Percentiles rank a stretch among this genome's conserved stretches.
phyloP scores from a whole-genome alignment of 2,329 filamentous ascomycete genomes.

The Colletotrichum trifolii region DNA sequence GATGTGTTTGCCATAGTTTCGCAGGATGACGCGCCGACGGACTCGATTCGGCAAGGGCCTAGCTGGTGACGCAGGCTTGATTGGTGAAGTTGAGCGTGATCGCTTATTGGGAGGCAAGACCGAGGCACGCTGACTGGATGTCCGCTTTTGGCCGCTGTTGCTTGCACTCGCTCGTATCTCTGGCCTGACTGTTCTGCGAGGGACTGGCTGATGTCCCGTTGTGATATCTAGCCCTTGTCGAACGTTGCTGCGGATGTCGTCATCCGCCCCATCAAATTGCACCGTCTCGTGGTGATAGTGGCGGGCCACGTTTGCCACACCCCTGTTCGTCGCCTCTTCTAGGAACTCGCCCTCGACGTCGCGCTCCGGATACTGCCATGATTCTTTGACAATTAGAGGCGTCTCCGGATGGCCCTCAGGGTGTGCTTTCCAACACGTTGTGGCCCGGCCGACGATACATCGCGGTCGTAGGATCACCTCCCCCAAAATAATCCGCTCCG shows the following conservation, averaged over 20 bases:
- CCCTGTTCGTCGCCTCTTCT: constrained; percentile 47
- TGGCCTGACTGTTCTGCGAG: constrained; percentile 4
- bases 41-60: constrained; percentile 46
- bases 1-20: constrained; percentile 53
- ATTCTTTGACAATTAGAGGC: constrained; percentile 58
- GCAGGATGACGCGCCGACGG: constrained; percentile 53
- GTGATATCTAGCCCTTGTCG: constrained; percentile 46
- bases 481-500: too few relatives aligned
- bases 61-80: too few relatives aligned
- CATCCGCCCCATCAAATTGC: constrained; percentile 43
- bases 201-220: constrained; percentile 39
- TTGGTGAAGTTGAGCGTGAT: too few relatives aligned
- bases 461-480: too few relatives aligned
- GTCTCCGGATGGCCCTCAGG: constrained; percentile 44
- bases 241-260: constrained; percentile 49
- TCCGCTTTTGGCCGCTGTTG: constrained; percentile 42
- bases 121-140: constrained; percentile 41
- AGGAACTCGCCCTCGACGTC: constrained; percentile 55
- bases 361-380: constrained; percentile 54
- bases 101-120: constrained; percentile 36
- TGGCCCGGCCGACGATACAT: too few relatives aligned
- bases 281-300: constrained; percentile 57
- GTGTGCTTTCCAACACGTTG: constrained; percentile 57
- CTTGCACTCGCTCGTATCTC: constrained; percentile 38
- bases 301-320: constrained; percentile 51